Evolutionary conservation across 2,329 filamentous ascomycete species (phyloP), one percentile per base, ranked within the genome.

Genomic region (Stemphylium vesicarium): DNA sequence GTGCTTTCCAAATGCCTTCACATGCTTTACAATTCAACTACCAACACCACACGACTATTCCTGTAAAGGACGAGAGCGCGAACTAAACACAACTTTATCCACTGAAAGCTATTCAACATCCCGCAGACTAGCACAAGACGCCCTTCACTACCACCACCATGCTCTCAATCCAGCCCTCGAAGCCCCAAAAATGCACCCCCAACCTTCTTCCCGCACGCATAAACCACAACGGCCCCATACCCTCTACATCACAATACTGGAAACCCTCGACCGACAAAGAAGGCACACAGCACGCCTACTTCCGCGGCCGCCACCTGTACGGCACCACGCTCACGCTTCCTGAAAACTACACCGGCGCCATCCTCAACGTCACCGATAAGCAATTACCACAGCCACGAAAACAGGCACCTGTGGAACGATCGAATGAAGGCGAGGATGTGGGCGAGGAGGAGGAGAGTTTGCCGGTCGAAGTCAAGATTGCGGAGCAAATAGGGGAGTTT

Each of bases 161-260:
- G 80, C 73, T 82, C 22, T 70, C 80, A 38, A 75, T 83, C 35
- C 71, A 76, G 29, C 44, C 69, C 44, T 44, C 70, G 31, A 57
- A 65, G 2, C 52, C 66, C 1, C 55, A 68, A 38, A 80, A 81
- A 55, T 80, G 80, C 50, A 85, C 81, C 0, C 84, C 88, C 4
- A 88, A 96, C 68, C 78, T 96, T 16, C 81, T 97, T 12, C 92
- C 93, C 3, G 95, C 91, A 67, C 85, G 86, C 50, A 85, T 97
- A 69, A 84, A 93, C 66, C 88, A 96, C 74, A 85, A 90, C 64
- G 93, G 93, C 1, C 81, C 86, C 1, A 80, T 94, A 49, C 83
- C 87, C 45, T 80, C 85, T 1, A 79, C 84, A 4, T 75, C 84
- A 18, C 80, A 86, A 38, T 92, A 91, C 71, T 97, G 92, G 92